Evolutionary conservation across 176 grass and related monocot genomes (phyloP).

Genomic region (Puya raimondii): DNA sequence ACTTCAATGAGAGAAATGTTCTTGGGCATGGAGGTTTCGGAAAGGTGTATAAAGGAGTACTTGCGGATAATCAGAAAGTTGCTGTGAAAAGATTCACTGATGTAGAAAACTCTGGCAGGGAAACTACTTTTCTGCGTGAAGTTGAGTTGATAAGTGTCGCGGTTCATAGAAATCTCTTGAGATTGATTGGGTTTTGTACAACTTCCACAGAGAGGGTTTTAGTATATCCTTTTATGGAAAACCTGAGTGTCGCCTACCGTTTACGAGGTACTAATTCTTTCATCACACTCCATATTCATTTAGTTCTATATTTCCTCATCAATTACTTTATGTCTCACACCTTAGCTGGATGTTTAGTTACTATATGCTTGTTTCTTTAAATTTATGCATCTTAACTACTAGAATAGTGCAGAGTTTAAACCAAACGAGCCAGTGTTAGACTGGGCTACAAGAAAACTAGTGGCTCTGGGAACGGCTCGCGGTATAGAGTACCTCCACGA

Average conservation of each 20-base stretch:
- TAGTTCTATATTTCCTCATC: no score
- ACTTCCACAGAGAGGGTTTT: constrained; percentile 58
- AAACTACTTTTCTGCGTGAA: constrained; percentile 69
- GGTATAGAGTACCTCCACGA: constrained; percentile 90
- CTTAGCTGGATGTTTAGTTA: not conserved
- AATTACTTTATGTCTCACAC: not conserved
- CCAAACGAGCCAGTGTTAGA: constrained; percentile 46
- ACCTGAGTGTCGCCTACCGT: constrained; percentile 68
- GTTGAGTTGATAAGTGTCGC: constrained; percentile 91
- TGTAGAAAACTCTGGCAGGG: constrained; percentile 34
- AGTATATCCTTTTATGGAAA: constrained; percentile 94
- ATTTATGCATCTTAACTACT: not conserved
- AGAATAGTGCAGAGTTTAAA: constrained; percentile 44
- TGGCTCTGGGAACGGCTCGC: constrained; percentile 61
- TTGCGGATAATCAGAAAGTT: constrained; percentile 44
- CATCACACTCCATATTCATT: not conserved
- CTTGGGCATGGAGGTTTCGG: constrained; percentile 87
- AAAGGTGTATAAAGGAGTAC: constrained; percentile 76
- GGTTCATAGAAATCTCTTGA: constrained; percentile 78
- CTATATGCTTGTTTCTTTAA: not conserved
- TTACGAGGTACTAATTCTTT: constrained; percentile 57
- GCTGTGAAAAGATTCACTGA: constrained; percentile 60
- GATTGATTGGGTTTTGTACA: constrained; percentile 82
- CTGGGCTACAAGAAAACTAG: constrained; percentile 49
- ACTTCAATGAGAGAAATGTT: constrained; percentile 66